phyloP scores from a whole-genome alignment of 148 eudicot species.

The Selenicereus undatus region DNA sequence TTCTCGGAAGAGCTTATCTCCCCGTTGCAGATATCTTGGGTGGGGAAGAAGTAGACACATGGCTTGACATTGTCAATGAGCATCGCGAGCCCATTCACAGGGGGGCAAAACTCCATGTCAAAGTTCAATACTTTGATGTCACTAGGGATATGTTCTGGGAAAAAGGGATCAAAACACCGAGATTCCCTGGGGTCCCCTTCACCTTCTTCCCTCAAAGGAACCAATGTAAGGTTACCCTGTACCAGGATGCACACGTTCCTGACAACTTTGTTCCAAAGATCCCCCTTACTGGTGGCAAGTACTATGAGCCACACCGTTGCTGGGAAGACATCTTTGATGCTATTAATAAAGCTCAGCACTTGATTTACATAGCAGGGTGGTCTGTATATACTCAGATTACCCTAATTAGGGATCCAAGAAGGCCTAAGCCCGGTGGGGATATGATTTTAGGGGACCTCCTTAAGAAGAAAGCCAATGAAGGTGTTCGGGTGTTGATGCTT shows the following conservation, averaged over 20 bases:
- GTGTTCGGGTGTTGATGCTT: conserved; percentile 51
- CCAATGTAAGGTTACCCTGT: conserved; percentile 44
- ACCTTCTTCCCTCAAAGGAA: conserved; percentile 42
- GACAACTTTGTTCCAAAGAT: conserved; percentile 47
- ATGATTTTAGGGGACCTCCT: conserved; percentile 49
- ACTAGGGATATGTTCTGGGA: conserved; percentile 40
- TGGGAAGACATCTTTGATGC: conserved; percentile 61
- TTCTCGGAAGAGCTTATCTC: conserved; percentile 46
- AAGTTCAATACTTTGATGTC: conserved; percentile 39
- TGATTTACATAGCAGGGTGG: conserved; percentile 52
- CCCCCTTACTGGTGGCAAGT: conserved; percentile 39
- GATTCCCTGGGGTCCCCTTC: conserved; percentile 50
- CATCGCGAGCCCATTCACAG: conserved; percentile 34
- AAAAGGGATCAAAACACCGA: conserved; percentile 38
- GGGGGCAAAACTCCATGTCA: conserved; percentile 38
- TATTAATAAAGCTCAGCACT: conserved; percentile 37
- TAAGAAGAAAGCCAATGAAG: conserved; percentile 53
- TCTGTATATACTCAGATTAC: conserved; percentile 42
- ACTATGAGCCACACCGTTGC: conserved; percentile 50
- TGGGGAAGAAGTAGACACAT: conserved; percentile 36
- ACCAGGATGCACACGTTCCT: conserved; percentile 50
- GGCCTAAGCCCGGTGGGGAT: conserved; percentile 45
- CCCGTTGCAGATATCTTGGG: conserved; percentile 37
- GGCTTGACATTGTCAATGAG: conserved; percentile 40
- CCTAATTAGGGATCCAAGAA: conserved; percentile 43